phyloP scores from a whole-genome alignment of 495 filamentous ascomycete genomes.

The Pyrenopolyporus hunteri region DNA sequence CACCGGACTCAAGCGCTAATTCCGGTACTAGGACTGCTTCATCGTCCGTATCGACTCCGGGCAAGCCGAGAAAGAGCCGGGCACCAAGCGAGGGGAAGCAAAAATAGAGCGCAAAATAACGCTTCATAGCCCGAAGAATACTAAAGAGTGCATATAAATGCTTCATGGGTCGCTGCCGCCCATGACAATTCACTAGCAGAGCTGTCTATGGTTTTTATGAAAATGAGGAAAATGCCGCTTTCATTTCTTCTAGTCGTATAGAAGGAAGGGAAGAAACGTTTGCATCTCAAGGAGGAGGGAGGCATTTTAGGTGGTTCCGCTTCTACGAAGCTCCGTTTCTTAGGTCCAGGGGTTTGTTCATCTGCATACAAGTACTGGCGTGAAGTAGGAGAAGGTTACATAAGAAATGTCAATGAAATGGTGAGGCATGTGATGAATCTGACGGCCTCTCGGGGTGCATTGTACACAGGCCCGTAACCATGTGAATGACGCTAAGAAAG shows the following conservation, averaged over 20 bases:
- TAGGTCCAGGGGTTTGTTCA: not conserved
- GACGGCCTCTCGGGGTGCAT: not conserved
- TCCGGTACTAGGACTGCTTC: not conserved
- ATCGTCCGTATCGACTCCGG: conserved; percentile 15
- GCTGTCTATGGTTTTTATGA: not conserved
- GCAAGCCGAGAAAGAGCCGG: conserved; percentile 34
- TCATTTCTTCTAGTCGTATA: not conserved
- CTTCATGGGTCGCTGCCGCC: not conserved
- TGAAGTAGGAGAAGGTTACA: not conserved
- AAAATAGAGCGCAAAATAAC: conserved; percentile 36
- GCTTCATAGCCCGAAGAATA: conserved; percentile 13
- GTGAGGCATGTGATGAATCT: not conserved
- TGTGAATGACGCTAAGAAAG: not conserved
- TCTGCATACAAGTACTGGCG: not conserved
- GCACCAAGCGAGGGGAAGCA: conserved; percentile 38
- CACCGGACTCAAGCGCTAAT: conserved; percentile 5
- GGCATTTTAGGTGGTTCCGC: conserved; percentile 8
- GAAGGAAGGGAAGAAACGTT: not conserved
- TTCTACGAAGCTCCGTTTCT: not conserved
- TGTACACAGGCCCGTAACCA: not conserved
- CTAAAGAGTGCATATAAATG: not conserved
- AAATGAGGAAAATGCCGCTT: not conserved
- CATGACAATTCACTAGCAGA: not conserved
- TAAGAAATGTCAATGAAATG: conserved; percentile 6
- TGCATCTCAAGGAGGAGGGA: conserved; percentile 5